A percentile compares a stretch with the other conserved stretches of the same genome.
Conservation (phyloP, 306 rosid genomes). For the Luffa aegyptiaca region DNA sequence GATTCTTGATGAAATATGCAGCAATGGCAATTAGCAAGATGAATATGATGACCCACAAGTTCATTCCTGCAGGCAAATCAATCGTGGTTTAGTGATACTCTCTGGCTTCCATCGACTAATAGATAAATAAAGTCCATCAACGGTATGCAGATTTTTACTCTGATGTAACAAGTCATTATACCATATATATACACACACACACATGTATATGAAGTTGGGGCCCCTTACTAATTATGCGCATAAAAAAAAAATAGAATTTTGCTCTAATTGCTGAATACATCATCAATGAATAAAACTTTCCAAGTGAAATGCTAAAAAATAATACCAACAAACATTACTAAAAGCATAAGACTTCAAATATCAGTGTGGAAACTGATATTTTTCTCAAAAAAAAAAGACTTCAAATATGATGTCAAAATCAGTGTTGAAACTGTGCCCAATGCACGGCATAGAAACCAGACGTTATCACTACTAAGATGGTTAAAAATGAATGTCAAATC, state of each 20-base stretch:
- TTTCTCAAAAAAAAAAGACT: no score
- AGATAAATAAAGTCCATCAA: neutral
- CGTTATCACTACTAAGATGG: no score
- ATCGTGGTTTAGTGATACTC: neutral
- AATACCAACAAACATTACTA: neutral
- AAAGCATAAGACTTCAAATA: neutral
- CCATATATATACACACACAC: neutral
- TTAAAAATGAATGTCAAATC: no score
- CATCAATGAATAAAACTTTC: neutral
- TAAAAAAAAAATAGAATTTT: no score
- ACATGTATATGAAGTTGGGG: neutral
- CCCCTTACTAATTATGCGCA: neutral
- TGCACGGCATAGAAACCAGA: no score
- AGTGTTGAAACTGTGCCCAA: no score
- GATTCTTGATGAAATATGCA: conserved; percentile 41
- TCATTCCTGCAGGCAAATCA: conserved; percentile 33
- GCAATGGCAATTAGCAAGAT: conserved; percentile 30
- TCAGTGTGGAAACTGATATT: no score
- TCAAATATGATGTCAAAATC: no score
- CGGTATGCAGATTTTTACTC: neutral
- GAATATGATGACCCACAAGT: conserved; percentile 55
- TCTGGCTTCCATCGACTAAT: neutral
- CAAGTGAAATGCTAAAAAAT: neutral
- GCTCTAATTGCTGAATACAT: neutral
- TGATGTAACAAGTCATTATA: neutral